A percentile compares a stretch with the other conserved stretches of the same genome.
Conservation (phyloP, 1,284 basidiomycete species). For the Athelia psychrophila region DNA sequence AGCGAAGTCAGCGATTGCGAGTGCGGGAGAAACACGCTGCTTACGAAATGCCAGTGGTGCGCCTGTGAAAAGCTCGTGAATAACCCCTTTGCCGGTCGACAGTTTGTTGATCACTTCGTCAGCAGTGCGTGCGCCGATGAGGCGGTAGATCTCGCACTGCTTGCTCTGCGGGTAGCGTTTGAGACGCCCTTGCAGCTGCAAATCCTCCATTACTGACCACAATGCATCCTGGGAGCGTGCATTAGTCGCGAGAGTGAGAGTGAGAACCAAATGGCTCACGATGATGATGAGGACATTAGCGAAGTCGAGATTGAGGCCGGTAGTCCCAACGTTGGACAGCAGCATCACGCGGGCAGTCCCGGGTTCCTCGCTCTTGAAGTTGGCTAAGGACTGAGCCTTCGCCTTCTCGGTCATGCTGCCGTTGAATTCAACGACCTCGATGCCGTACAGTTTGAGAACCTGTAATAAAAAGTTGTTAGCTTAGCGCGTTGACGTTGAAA, state of each 20-base stretch:
- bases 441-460: constrained; percentile 6
- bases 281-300: constrained; percentile 18
- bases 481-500: neutral
- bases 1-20: neutral
- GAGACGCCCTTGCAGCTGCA: neutral
- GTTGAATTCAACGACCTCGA: constrained; percentile 10
- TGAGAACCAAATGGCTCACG: constrained; percentile 6
- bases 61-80: neutral
- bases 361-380: neutral
- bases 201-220: neutral
- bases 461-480: neutral
- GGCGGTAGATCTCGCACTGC: neutral
- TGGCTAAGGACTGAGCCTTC: neutral
- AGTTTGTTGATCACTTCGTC: neutral
- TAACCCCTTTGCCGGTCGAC: neutral
- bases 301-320: constrained; percentile 17
- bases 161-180: neutral
- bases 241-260: neutral
- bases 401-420: neutral
- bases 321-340: constrained; percentile 13
- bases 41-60: neutral
- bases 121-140: neutral
- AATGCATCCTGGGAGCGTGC: neutral
- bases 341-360: constrained; percentile 12
- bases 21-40: neutral